Evolutionary conservation across 2,329 filamentous ascomycete species (phyloP), one percentile per base, ranked within the genome.

Genomic region (Lachnellula cervina): DNA sequence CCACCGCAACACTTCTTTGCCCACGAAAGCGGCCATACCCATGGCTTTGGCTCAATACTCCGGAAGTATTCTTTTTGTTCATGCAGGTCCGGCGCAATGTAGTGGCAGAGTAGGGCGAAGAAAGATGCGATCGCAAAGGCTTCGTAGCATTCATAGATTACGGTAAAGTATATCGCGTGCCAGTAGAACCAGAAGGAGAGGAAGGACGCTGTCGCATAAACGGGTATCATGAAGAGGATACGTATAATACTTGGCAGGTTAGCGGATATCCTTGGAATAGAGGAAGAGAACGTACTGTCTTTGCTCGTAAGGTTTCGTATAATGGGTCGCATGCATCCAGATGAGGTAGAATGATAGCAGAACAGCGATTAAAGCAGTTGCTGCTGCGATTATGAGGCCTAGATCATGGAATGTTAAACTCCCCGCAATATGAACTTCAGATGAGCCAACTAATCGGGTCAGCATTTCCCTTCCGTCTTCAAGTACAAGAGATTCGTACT

Each of bases 41-140:
- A 96, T 48, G 81, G 81, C 68, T 83, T 82, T 46, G 82, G 71
- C 14, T 86, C 83, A 64, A 92, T 77, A 38, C 79, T 74, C 43
- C 89, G 80, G 68, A 96, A 95, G 71, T 87, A 94, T 44, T 86
- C 80, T 70, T 95, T 95, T 70, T 95, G 90, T 25, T 83, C 79
- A 70, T 92, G 89, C 21, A 95, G 73, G 63, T 86, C 84, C 7
- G 88, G 87, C 5, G 87, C 88, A 59, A 90, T 79, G 71, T 94
- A 94, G 67, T 90, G 81, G 70, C 89, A 94, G 67, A 95, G 75
- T 47, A 95, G 77, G 8, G 87, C 84, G 73, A 95, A 95, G 77
- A 95, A 96, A 61, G 88, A 89, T 32, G 88, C 86, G 61, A 95
- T 92, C 55, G 89, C 89, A 66, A 95, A 93, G 11, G 90, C 89